Evolutionary conservation across 2,329 filamentous ascomycete genomes (phyloP), one percentile per base, ranked within the genome.

Genomic region (Aspergillus neoniger): DNA sequence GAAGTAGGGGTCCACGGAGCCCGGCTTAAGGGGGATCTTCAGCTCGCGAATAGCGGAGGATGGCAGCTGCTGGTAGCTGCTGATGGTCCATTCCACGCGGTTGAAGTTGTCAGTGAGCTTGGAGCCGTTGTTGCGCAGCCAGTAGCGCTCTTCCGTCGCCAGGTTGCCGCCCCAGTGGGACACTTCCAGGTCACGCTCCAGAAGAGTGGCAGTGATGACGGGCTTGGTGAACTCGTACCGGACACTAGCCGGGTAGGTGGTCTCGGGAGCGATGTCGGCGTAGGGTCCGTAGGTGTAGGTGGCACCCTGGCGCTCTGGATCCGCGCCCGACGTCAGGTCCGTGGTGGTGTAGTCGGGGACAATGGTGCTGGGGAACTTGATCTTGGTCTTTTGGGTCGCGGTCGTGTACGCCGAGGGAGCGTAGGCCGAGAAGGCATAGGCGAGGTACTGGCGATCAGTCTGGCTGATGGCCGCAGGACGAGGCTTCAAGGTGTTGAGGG

Each of bases 91-190:
- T 71, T 90, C 86, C 64, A 92, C 88, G 36, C 91, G 86, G 70
- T 86, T 89, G 80, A 95, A 94, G 38, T 89, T 86, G 60, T 83
- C 82, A 36, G 85, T 84, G 53, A 94, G 82, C 75, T 90, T 89
- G 53, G 95, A 96, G 65, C 90, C 95, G 65, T 90, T 87, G 82
- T 99, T 94, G 70, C 86, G 86, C 67, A 98, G 83, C 77, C 89
- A 91, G 79, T 96, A 97, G 60, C 91, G 87, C 80, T 99, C 95
- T 80, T 99, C 95, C 53, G 93, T 92, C 1, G 95, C 95, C 57
- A 98, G 79, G 74, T 99, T 99, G 64, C 95, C 95, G 67, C 95
- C 95, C 95, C 95, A 99, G 78, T 98, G 95, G 74, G 91, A 96
- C 69, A 99, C 89, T 77, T 99, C 95, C 64, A 99, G 81, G 71